These are phyloP conservation scores for Diutina ranongensis DNA, from an alignment of 1,139 yeast genomes.

Conservation along the genomic window DNA sequence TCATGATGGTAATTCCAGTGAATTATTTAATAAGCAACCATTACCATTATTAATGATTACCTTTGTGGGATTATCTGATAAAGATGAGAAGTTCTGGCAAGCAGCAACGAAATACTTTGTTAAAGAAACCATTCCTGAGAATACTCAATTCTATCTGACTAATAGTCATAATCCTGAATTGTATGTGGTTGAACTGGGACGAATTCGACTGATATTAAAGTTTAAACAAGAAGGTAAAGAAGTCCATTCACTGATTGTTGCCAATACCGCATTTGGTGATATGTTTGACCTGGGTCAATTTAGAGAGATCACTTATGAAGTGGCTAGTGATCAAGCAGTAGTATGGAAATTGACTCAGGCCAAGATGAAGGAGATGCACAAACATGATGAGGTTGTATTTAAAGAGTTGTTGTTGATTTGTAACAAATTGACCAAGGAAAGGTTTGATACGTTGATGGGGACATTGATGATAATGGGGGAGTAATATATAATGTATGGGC, in stretches of 20 bases:
- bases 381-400: slow-evolving; percentile 40
- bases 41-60: slow-evolving; percentile 59
- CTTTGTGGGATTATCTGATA: slow-evolving; percentile 52
- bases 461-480: slow-evolving; percentile 39
- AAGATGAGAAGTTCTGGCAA: slow-evolving; percentile 58
- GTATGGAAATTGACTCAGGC: slow-evolving; percentile 60
- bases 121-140: slow-evolving; percentile 36
- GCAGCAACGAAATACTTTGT: slow-evolving; percentile 41
- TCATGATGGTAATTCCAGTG: slow-evolving; percentile 15
- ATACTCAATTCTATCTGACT: slow-evolving; percentile 39
- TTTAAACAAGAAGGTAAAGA: slow-evolving; percentile 43
- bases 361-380: slow-evolving; percentile 28
- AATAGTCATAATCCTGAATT: slow-evolving; percentile 28
- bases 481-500: too few species aligned
- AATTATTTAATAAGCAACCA: slow-evolving; percentile 41
- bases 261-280: slow-evolving; percentile 89
- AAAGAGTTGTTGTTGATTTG: slow-evolving; percentile 60
- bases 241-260: slow-evolving; percentile 66
- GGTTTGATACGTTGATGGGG: slow-evolving; percentile 65
- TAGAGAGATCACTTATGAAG: slow-evolving; percentile 34
- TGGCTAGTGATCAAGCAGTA: slow-evolving; percentile 39
- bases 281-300: slow-evolving; percentile 26
- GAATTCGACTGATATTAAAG: slow-evolving; percentile 50
- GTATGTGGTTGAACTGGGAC: slow-evolving; percentile 71
- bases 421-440: slow-evolving; percentile 53